These are phyloP conservation scores for Yarrowia divulgata DNA, from an alignment of 805 yeast genomes.

Conservation along the genomic window DNA sequence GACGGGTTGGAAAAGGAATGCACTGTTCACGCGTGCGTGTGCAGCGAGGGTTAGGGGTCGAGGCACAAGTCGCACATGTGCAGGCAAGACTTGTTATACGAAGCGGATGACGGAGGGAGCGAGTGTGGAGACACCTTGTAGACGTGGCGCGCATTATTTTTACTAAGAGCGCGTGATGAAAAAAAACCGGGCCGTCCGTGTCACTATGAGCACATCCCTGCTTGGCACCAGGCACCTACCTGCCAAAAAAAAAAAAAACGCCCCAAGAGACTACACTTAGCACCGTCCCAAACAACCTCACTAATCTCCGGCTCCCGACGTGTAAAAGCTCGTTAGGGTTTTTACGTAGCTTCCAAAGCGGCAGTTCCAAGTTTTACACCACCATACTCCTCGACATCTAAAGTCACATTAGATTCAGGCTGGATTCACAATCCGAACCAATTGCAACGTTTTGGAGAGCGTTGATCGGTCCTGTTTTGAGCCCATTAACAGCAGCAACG, in stretches of 20 bases:
- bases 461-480: background rate
- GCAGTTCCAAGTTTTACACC: background rate
- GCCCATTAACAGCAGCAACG: background rate
- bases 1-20: constrained; percentile 25
- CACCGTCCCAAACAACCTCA: background rate
- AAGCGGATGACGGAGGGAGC: background rate
- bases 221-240: background rate
- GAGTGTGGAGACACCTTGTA: background rate
- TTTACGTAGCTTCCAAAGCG: constrained; percentile 1
- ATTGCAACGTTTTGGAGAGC: background rate
- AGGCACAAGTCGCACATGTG: background rate
- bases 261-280: background rate
- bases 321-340: background rate
- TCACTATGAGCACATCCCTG: too few relatives aligned
- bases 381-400: background rate
- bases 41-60: constrained; percentile 34
- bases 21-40: constrained; percentile 37
- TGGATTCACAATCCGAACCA: background rate
- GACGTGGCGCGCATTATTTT: too few relatives aligned
- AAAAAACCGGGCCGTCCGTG: too few relatives aligned
- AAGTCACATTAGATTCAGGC: background rate
- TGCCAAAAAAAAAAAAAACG: background rate
- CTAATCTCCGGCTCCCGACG: background rate
- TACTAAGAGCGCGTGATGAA: too few relatives aligned
- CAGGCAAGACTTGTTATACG: background rate